phyloP scores from a whole-genome alignment of 2,329 filamentous ascomycete species.

The Phialocephala sp. region DNA sequence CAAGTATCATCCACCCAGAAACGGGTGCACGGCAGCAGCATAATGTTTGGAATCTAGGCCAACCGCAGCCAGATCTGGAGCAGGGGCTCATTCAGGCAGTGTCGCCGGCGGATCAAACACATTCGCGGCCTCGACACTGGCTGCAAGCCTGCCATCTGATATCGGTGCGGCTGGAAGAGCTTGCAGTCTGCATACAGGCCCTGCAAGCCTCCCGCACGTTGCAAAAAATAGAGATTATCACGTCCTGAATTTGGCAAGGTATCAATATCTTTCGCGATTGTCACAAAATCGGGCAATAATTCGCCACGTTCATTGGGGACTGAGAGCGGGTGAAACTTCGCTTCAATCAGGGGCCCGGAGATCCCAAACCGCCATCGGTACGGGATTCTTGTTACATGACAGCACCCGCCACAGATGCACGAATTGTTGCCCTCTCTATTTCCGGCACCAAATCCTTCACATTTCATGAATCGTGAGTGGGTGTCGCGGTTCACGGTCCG shows the following conservation, averaged over 20 bases:
- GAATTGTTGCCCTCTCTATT: conserved; percentile 29
- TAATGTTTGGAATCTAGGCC: conserved; percentile 33
- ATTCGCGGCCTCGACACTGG: conserved; percentile 14
- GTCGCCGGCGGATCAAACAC: conserved; percentile 35
- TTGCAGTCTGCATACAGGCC: conserved; percentile 16
- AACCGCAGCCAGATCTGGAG: conserved; percentile 17
- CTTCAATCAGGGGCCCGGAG: conserved; percentile 26
- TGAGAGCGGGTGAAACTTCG: conserved; percentile 38
- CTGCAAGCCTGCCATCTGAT: conserved; percentile 28
- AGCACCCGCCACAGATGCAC: conserved; percentile 17
- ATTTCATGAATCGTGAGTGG: conserved; percentile 21
- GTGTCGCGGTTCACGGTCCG: conserved; percentile 24
- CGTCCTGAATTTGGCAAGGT: conserved; percentile 28
- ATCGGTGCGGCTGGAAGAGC: conserved; percentile 24
- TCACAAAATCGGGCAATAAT: conserved; percentile 26
- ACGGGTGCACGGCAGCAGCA: conserved; percentile 28
- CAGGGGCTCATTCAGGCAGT: conserved; percentile 19
- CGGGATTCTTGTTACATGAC: conserved; percentile 25
- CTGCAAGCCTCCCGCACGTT: conserved; percentile 19
- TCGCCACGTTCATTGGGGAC: conserved; percentile 34
- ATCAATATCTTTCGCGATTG: conserved; percentile 23
- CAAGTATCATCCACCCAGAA: conserved; percentile 23
- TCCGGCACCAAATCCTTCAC: conserved; percentile 22
- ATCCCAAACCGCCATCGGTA: conserved; percentile 32
- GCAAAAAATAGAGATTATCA: conserved; percentile 23